Base-by-base conservation (phyloP, 2,329 filamentous ascomycete species). In the Penicillium sp. region DNA sequence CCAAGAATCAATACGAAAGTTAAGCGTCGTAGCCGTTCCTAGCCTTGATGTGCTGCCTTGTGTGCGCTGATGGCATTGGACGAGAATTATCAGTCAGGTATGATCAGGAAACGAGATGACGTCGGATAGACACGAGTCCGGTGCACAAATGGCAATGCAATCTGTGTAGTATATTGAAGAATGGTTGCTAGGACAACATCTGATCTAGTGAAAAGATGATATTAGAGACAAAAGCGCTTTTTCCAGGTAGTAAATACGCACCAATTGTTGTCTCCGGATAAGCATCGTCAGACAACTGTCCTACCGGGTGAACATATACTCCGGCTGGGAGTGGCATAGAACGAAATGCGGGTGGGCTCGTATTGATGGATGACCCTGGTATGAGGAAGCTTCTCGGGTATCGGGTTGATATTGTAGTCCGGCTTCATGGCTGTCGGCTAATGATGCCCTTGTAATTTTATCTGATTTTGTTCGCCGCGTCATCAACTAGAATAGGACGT, bases 121-220 rank as follows among this genome's bases (percentile, higher is more conserved):
- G 2, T 17, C 4, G 2, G 1, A 17, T 2, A 13, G 4, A 1
- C 4, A 4, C 7, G 3, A 9, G 1, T 1, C 6, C 7, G 2
- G n/a, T 2, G 17, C 26, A 13, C 2, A 17, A 5, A 17, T 9
- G 6, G 15, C 2, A 34, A 24, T 5, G 19, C 1, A 17, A 9
- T 43, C 3, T 10, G 19, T 2, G 17, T 33, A 6, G 13, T 21
- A 17, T 17, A 24, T 24, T 3, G 6, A 3, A 3, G 1, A 13
- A 33, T 12, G 4, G 13, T 32, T n/a, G 8, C 15, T 24, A 9
- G 29, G 9, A 17, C 15, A 21, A 24, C 2, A 15, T 3, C 17
- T 4, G 3, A 21, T 34, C 29, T 34, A 43, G 9, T 4, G 4
- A 3, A 26, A 17, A 1, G 4, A 13, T 21, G 15, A 13, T 6